Base-by-base conservation (phyloP, 2,329 filamentous ascomycete genomes). In the Tolypocladium tundrense region DNA sequence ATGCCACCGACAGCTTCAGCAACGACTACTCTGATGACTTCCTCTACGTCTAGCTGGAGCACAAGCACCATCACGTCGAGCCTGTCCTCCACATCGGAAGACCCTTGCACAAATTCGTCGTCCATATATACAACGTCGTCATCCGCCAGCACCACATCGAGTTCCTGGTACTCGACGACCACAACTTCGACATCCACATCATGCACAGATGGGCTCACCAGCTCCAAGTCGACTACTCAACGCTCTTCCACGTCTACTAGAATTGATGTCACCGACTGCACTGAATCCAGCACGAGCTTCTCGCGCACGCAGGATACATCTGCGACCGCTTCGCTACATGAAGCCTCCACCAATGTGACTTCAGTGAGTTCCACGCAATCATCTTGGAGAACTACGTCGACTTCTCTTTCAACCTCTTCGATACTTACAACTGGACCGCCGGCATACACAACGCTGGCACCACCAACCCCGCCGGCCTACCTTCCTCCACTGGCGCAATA, bases 401-500 rank as follows among this genome's bases (percentile, higher is more conserved):
- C 19, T 19, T n/a, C 16, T 10, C 14, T 41, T n/a, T n/a, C 19
- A 9, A 42, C 40, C 16, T 19, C 19, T 9, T 6, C 10, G 27
- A 13, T 16, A 16, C 39, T 43, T 13, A 57, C 16, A 13, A 55
- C 58, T 10, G 35, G 33, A 9, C 58, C 51, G 6, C 58, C 60
- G 21, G 43, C 54, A 21, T 60, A 60, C 41, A 59, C 53, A 8
- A 50, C 55, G 31, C 33, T 39, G 27, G 43, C 51, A 3, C 51
- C 55, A 42, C 58, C 58, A 39, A 13, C 54, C 13, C 61, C 56
- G 1, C 61, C 60, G 4, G 57, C 58, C 14, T 59, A 61, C 21
- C 21, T 55, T 16, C 54, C 60, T 37, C 58, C 60, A 9, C 55
- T 61, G 27, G 55, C 58, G 43, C 58, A 57, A 27, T 62, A 62